Conservation (phyloP, 192 early-diverging fungal genomes). For the Jimgerdemannia flammicorona region DNA sequence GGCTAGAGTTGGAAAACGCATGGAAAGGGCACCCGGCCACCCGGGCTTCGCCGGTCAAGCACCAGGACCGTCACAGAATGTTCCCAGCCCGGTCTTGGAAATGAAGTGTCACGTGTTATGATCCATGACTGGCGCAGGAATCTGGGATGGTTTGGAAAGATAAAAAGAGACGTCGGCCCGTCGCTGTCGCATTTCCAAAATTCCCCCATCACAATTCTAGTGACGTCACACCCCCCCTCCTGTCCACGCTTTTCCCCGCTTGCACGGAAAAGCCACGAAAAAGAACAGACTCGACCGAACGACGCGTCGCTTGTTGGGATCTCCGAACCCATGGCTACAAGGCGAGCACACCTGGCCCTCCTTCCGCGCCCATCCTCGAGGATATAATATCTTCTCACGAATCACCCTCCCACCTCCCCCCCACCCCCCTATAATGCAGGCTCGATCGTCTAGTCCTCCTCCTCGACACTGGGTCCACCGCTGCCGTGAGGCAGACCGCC, state of each 20-base stretch:
- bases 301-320: background rate
- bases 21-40: no score
- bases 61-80: no score
- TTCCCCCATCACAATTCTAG: background rate
- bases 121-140: background rate
- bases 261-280: background rate
- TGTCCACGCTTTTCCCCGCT: background rate
- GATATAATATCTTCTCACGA: background rate
- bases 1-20: no score
- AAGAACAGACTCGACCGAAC: background rate
- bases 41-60: no score
- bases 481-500: slow-evolving; percentile 81
- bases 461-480: slow-evolving; percentile 91
- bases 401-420: slow-evolving; percentile 6
- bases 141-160: background rate
- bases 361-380: background rate
- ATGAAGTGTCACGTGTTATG: no score
- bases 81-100: no score
- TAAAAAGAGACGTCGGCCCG: background rate
- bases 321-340: slow-evolving; percentile 3
- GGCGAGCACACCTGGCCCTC: background rate
- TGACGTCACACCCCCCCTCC: background rate
- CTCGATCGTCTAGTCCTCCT: slow-evolving; percentile 92
- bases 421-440: slow-evolving; percentile 36
- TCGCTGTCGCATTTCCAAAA: background rate